phyloP scores from a whole-genome alignment of 2,329 filamentous ascomycete species.

The Scorias spongiosa region DNA sequence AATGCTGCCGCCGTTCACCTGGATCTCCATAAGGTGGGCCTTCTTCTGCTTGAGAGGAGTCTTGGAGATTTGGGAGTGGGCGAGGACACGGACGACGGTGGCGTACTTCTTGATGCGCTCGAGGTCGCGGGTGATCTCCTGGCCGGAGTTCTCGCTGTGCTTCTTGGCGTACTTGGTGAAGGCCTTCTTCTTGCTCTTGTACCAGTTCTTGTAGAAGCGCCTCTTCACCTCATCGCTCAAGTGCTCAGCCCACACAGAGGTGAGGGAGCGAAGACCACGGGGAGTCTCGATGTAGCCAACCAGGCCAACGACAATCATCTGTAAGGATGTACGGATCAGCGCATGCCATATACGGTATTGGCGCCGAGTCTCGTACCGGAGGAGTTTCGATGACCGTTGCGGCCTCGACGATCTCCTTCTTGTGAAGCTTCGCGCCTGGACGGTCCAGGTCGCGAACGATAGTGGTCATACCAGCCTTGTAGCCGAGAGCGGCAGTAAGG shows the following conservation, averaged over 20 bases:
- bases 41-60: constrained; percentile 99
- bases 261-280: constrained; percentile 96
- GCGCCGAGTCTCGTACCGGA: constrained; percentile 46
- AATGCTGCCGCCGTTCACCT: constrained; percentile 94
- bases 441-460: constrained; percentile 98
- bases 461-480: constrained; percentile 99
- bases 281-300: constrained; percentile 99
- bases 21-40: constrained; percentile 99
- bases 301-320: constrained; percentile 99
- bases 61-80: constrained; percentile 98
- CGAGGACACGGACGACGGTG: constrained; percentile 96
- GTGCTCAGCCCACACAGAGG: constrained; percentile 99
- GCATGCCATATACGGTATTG: constrained; percentile 52
- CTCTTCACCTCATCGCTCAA: constrained; percentile 97
- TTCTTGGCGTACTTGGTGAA: constrained; percentile 99
- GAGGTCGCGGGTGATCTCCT: constrained; percentile 88
- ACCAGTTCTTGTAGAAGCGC: constrained; percentile 99
- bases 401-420: constrained; percentile 92
- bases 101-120: constrained; percentile 99
- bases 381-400: constrained; percentile 81
- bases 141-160: constrained; percentile 85
- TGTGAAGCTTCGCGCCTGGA: constrained; percentile 98
- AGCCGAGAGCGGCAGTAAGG: constrained; percentile 94
- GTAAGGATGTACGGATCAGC: constrained; percentile 25
- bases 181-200: constrained; percentile 99